phyloP scores from a whole-genome alignment of 225 moss, liverwort and hornwort genomes.

The Sphagnum contortum region DNA sequence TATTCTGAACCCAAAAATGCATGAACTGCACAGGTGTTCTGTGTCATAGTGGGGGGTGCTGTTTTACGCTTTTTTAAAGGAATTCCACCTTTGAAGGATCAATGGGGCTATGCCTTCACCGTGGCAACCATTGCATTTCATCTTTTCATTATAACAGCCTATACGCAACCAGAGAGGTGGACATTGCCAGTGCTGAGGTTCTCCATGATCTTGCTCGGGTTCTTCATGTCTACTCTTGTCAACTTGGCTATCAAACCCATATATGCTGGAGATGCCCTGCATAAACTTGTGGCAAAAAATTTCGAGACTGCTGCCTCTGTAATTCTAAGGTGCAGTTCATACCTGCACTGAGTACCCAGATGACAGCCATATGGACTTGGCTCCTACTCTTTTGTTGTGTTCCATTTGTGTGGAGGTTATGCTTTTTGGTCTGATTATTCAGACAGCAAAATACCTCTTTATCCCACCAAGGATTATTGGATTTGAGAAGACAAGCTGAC shows the following conservation, averaged over 20 bases:
- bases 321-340: conserved; percentile 15
- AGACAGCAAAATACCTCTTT: too few species aligned
- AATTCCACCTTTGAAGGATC: conserved; percentile 48
- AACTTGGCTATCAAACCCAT: conserved; percentile 29
- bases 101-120: conserved; percentile 63
- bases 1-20: too few species aligned
- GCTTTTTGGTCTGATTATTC: too few species aligned
- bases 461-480: too few species aligned
- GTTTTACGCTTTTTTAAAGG: conserved; percentile 51
- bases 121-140: conserved; percentile 62
- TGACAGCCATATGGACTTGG: neutral
- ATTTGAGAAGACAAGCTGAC: too few species aligned
- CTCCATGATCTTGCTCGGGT: conserved; percentile 31
- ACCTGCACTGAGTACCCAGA: neutral
- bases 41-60: conserved; percentile 33
- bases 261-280: conserved; percentile 40
- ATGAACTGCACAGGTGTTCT: conserved; percentile 29
- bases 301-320: conserved; percentile 36
- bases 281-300: conserved; percentile 39
- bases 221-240: conserved; percentile 20
- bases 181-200: conserved; percentile 33
- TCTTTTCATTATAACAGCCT: conserved; percentile 37
- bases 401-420: too few species aligned
- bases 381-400: too few species aligned
- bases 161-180: conserved; percentile 25